Percentiles rank a stretch among this genome's conserved stretches.
Evolutionary conservation across 2,329 filamentous ascomycete genomes (phyloP).

Genomic region (Endoconidiophora polonica): DNA sequence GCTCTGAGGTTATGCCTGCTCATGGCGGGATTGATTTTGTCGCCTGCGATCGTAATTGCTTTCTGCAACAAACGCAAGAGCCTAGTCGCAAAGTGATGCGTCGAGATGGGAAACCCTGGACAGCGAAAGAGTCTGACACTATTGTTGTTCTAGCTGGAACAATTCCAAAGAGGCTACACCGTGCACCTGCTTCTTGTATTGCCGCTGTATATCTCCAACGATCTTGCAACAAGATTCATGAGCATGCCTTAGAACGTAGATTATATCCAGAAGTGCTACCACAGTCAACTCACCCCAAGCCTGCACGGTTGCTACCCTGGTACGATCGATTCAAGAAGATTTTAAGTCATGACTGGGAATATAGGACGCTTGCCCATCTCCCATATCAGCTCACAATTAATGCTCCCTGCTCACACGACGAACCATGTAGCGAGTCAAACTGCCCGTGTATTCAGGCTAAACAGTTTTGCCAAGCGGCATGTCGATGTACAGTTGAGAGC

Average conservation of each 20-base stretch:
- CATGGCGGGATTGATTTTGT: not conserved
- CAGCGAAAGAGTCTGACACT: not conserved
- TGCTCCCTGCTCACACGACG: conserved; percentile 53
- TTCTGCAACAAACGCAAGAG: not conserved
- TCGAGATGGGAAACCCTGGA: not conserved
- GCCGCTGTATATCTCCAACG: conserved; percentile 9
- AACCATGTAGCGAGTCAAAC: conserved; percentile 41
- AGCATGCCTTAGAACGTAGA: not conserved
- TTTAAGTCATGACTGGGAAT: conserved; percentile 37
- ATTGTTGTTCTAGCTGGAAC: conserved; percentile 3
- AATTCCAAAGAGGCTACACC: conserved; percentile 2
- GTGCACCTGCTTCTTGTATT: conserved; percentile 9
- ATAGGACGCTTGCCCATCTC: conserved; percentile 36
- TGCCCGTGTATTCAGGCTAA: conserved; percentile 47
- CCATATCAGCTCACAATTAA: conserved; percentile 40
- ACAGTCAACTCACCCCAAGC: not conserved
- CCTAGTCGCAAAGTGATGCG: not conserved
- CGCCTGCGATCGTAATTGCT: conserved; percentile 9
- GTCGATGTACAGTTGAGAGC: conserved; percentile 40
- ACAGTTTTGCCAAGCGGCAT: conserved; percentile 58
- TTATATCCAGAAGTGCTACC: conserved; percentile 1
- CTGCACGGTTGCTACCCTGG: conserved; percentile 30
- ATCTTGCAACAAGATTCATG: conserved; percentile 5
- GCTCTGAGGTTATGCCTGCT: conserved; percentile 1
- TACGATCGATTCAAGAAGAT: conserved; percentile 40